Percentiles rank a stretch among this genome's conserved stretches.
These are phyloP conservation scores for Epichloe hybrida DNA, from an alignment of 2,329 filamentous ascomycete species.

Conservation along the genomic window DNA sequence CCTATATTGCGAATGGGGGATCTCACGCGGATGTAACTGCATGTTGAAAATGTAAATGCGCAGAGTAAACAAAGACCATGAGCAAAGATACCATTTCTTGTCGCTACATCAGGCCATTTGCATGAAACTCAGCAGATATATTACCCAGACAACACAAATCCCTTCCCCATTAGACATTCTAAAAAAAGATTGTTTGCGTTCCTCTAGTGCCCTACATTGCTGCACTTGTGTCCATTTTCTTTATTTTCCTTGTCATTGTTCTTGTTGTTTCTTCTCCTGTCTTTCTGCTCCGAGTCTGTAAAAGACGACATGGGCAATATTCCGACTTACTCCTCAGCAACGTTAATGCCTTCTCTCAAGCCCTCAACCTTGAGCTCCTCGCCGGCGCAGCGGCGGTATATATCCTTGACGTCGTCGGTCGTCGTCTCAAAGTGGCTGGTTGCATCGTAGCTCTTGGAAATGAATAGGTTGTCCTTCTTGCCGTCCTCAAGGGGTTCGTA, in stretches of 20 bases:
- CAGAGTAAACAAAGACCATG: no score
- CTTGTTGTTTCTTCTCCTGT: background rate
- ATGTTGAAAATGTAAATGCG: no score
- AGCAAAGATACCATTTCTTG: background rate
- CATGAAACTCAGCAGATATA: slow-evolving; percentile 1
- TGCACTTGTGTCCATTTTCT: background rate
- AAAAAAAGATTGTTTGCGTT: background rate
- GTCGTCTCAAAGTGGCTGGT: slow-evolving; percentile 94
- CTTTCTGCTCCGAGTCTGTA: background rate
- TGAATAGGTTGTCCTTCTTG: slow-evolving; percentile 79
- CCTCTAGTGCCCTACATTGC: background rate
- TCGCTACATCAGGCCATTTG: background rate
- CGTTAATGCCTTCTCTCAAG: slow-evolving; percentile 64
- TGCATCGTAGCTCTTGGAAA: slow-evolving; percentile 97
- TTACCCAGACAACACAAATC: slow-evolving; percentile 3
- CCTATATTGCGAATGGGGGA: no score
- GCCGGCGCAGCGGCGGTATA: slow-evolving; percentile 73
- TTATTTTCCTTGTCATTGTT: background rate
- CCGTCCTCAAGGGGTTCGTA: slow-evolving; percentile 84
- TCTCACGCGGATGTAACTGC: no score
- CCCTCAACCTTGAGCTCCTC: slow-evolving; percentile 82
- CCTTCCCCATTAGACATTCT: background rate
- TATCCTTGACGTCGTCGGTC: slow-evolving; percentile 84
- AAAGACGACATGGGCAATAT: background rate
- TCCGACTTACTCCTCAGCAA: slow-evolving; percentile 48